A percentile compares a stretch with the other conserved stretches of the same genome.
Conservation (phyloP, 2,329 filamentous ascomycete genomes). For the Fusarium austroafricanum region DNA sequence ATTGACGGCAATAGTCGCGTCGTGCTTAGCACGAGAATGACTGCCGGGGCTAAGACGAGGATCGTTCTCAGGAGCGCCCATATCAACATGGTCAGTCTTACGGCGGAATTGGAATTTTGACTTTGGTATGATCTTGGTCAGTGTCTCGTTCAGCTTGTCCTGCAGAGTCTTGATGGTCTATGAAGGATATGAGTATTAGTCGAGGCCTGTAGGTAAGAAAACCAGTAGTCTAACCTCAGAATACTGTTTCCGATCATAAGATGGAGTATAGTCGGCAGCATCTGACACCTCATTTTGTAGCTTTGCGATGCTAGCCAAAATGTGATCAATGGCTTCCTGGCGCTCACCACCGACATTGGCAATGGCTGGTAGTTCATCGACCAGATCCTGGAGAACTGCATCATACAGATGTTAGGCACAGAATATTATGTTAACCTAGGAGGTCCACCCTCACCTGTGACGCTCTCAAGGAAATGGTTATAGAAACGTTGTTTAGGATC, state of each 20-base stretch:
- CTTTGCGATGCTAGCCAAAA: constrained; percentile 81
- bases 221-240: constrained; percentile 67
- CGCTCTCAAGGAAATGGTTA: constrained; percentile 81
- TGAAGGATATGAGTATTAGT: not conserved
- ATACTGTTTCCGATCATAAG: constrained; percentile 91
- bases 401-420: constrained; percentile 7
- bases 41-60: constrained; percentile 55
- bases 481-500: constrained; percentile 82
- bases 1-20: constrained; percentile 8
- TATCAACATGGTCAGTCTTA: constrained; percentile 53
- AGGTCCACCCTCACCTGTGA: constrained; percentile 67
- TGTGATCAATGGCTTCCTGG: constrained; percentile 82
- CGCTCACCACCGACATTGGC: constrained; percentile 76
- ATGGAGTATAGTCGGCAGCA: constrained; percentile 82
- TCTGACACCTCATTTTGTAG: constrained; percentile 89
- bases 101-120: constrained; percentile 84
- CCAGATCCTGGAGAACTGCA: constrained; percentile 80
- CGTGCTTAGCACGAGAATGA: constrained; percentile 47
- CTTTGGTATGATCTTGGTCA: constrained; percentile 75
- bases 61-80: constrained; percentile 58
- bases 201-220: not conserved
- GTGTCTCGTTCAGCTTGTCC: constrained; percentile 79
- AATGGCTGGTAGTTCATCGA: constrained; percentile 73
- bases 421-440: not conserved
- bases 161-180: constrained; percentile 83